Base-by-base conservation (phyloP, 345 rosid genomes). In the Heritiera littoralis region DNA sequence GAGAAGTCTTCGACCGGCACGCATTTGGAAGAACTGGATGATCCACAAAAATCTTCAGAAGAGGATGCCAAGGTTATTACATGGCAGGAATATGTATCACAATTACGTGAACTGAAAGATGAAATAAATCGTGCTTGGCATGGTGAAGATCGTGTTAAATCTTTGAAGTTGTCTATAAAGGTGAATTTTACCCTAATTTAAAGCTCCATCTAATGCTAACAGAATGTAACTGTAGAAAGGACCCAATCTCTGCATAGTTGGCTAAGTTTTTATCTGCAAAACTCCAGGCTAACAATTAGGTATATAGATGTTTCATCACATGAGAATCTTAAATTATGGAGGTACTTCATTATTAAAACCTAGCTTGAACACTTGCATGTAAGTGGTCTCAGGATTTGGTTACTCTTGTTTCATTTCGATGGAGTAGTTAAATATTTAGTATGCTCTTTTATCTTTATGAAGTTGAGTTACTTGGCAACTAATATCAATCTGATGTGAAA, bases 151-250 rank as follows among this genome's bases (percentile, higher is more conserved):
- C 95, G 95, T 67, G 94, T 91, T n/a, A 86, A 90, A 45, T 85
- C 98, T 46, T 86, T 95, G 85, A 95, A 90, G 83, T 85, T 95
- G 63, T 89, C 94, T 52, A 91, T 93, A 80, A 88, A 95, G 98
- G 98, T 93, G 59, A 74, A 55, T 58, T 12, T 75, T 5, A 18
- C 66, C 66, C 63, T 52, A 58, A 74, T 75, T 66, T 75, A 23
- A 70, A 76, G 41, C 67, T 74, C 51, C 51, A n/a, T 10, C 84
- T 70, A 17, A 40, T 10, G 59, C 7, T 61, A 75, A 68, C 70
- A 70, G 56, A 49, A 59, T 66, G 18, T 9, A 28, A 41, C 0
- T 38, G 76, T 79, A 67, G 18, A 30, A 49, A 63, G 38, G 41
- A 72, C 18, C 40, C 2, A 77, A 48, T 40, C 58, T 40, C 30